Evolutionary conservation across 768 basidiomycete genomes (phyloP), one percentile per base, ranked within the genome.

Genomic region (Pleurotus pulmonarius): DNA sequence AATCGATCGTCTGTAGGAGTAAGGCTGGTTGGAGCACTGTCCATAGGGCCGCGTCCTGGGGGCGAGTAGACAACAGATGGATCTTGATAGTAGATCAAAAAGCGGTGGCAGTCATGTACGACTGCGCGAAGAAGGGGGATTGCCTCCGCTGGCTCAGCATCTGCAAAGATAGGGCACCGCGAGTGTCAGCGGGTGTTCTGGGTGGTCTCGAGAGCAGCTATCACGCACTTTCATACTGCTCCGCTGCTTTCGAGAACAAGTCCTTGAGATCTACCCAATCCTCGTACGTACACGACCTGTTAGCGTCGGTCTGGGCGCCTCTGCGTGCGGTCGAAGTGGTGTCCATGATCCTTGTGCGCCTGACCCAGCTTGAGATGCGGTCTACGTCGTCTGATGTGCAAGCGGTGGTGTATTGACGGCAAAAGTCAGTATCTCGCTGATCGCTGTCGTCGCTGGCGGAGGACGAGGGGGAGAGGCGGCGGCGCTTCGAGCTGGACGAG

Each of bases 211-310:
- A 34, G 9, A 34, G 29, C 29, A 34, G 29, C 29, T 9, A 46
- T 25, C 13, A 74, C 79, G 59, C 64, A 85, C 85, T 71, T 59
- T 88, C 85, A 60, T 83, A 86, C 56, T 77, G 73, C 58, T 85
- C 80, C 3, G 77, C 73, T 16, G 85, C 84, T 49, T 76, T 75
- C 0, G 73, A 69, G 64, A 85, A 86, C 8, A 87, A 72, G 56
- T 84, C 82, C 66, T 87, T 87, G 44, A 88, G 70, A 66, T 83
- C 81, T 53, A 83, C 77, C 87, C 87, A 88, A 63, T 87, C 86
- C 53, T 81, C 79, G 47, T 73, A 60, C 49, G 73, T 69, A 55
- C 69, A 75, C 0, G 54, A 45, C 20, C 67, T 63, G 1, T 52
- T 53, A 3, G 55, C 59, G 16, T 63, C 62, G 34, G 62, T 57